Conservation (phyloP, 202 grass and related monocot species). For the Schoenoplectus tabernaemontani region DNA sequence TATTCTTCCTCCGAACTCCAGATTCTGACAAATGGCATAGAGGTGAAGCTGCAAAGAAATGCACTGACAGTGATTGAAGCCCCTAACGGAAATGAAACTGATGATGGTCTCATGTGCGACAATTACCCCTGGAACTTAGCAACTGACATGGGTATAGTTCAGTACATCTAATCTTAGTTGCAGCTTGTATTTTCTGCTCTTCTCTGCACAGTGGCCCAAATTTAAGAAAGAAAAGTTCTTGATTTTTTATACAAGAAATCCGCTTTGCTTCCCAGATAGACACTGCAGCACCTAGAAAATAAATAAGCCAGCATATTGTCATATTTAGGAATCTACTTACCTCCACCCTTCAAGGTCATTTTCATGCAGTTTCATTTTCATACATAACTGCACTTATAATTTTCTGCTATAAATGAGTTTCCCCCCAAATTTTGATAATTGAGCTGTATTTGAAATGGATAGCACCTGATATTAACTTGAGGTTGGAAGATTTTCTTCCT, state of each 20-base stretch:
- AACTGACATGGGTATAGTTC: conserved; percentile 2
- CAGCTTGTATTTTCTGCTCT: background rate
- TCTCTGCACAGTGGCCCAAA: background rate
- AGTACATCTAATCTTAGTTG: background rate
- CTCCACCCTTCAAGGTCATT: background rate
- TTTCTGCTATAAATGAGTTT: no score
- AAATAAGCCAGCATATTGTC: background rate
- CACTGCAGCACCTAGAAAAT: background rate
- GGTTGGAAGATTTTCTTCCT: background rate
- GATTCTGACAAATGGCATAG: conserved; percentile 56
- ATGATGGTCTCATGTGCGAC: conserved; percentile 39
- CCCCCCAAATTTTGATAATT: no score
- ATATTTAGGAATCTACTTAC: background rate
- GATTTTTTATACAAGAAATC: background rate
- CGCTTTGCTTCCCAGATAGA: background rate
- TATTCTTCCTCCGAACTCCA: no score
- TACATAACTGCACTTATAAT: background rate
- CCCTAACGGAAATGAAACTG: conserved; percentile 55
- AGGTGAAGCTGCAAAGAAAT: conserved; percentile 76
- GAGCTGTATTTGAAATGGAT: no score
- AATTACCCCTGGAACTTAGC: conserved; percentile 47
- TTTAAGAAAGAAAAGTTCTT: background rate
- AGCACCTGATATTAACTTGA: no score
- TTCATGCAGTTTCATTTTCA: no score
- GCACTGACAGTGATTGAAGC: conserved; percentile 66